Conservation (phyloP, 768 basidiomycete genomes). For the Tylopilus sp. region DNA sequence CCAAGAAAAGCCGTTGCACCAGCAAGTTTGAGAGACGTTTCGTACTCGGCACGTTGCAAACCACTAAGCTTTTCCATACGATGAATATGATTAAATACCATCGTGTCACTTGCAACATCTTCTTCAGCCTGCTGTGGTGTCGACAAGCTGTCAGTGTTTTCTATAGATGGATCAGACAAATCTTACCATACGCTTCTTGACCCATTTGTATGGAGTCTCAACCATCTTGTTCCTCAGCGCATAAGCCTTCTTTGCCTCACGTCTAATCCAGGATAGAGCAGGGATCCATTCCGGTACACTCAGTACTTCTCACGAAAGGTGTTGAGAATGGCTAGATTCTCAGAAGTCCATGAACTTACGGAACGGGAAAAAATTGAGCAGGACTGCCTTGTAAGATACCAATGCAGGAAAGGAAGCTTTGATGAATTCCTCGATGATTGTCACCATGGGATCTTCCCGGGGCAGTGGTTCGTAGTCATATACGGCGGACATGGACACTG, state of each 20-base stretch:
- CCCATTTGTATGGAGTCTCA: not conserved
- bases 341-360: not conserved
- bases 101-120: not conserved
- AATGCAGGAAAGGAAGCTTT: not conserved
- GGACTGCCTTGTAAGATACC: not conserved
- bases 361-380: not conserved
- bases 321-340: not conserved
- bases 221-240: not conserved
- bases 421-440: not conserved
- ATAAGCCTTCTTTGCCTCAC: constrained; percentile 20
- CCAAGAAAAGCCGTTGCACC: not conserved
- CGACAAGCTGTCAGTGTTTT: too few relatives aligned
- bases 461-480: not conserved
- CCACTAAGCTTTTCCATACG: constrained; percentile 14
- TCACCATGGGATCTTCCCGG: not conserved
- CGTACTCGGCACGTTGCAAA: not conserved
- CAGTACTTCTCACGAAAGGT: not conserved
- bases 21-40: not conserved
- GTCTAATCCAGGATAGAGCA: constrained; percentile 33
- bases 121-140: not conserved
- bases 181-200: not conserved
- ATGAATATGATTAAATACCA: not conserved
- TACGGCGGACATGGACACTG: not conserved
- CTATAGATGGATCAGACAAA: not conserved
- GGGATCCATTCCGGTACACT: constrained; percentile 35